A percentile compares a stretch with the other conserved stretches of the same genome.
These are phyloP conservation scores for Conticribra guillardii DNA, from an alignment of 108 stramenopile genomes.

Conservation along the genomic window DNA sequence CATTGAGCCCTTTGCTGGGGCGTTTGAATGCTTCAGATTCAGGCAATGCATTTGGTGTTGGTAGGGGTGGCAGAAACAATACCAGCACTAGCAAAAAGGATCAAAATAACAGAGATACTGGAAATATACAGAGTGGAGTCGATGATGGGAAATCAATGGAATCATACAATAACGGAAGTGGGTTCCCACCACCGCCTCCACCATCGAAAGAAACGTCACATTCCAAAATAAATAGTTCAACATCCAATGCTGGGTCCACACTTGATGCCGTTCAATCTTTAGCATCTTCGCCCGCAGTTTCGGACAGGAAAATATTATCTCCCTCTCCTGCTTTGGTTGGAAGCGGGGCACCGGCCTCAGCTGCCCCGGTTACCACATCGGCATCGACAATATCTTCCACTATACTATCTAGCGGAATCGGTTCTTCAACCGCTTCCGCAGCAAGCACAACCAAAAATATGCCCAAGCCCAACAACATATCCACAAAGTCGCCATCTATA, in stretches of 20 bases:
- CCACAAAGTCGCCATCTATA: background rate
- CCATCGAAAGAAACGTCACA: background rate
- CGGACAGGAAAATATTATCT: too few relatives aligned
- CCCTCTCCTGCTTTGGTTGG: too few relatives aligned
- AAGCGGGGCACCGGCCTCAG: too few relatives aligned
- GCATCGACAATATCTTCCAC: background rate
- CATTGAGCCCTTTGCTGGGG: constrained; percentile 70
- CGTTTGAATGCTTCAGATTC: constrained; percentile 50
- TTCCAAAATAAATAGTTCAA: too few relatives aligned
- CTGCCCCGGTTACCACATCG: too few relatives aligned
- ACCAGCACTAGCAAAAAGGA: background rate
- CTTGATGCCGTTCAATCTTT: background rate
- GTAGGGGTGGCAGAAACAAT: constrained; percentile 1
- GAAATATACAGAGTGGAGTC: background rate
- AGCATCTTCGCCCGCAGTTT: too few relatives aligned
- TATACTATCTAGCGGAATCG: background rate
- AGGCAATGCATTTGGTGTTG: constrained; percentile 1
- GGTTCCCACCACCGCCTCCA: background rate
- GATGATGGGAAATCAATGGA: background rate
- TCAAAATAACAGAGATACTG: background rate
- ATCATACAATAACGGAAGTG: background rate
- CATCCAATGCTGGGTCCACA: background rate
- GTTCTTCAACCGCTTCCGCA: background rate
- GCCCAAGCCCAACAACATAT: background rate
- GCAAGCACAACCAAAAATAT: background rate